A percentile compares a stretch with the other conserved stretches of the same genome.
Evolutionary conservation across 345 rosid species (phyloP).

Genomic region (Fremontodendron californicum): DNA sequence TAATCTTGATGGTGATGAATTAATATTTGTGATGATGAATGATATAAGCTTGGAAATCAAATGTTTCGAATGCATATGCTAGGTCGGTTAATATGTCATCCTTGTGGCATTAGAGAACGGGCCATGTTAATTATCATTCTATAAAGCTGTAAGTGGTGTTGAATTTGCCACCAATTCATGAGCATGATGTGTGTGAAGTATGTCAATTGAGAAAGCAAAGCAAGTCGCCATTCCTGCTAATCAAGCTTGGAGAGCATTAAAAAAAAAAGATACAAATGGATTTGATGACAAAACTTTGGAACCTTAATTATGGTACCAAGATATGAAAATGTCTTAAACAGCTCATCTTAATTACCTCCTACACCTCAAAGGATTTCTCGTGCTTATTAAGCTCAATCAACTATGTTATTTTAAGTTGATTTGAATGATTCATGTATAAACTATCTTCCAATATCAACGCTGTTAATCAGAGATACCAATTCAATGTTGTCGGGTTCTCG

Average conservation of each 20-base stretch:
- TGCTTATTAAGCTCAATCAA: neutral
- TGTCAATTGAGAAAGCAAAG: too few species aligned
- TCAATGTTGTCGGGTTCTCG: conserved; percentile 48
- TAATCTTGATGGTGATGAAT: too few species aligned
- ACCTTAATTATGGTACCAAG: neutral
- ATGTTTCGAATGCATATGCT: too few species aligned
- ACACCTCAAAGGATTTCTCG: neutral
- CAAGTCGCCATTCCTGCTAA: too few species aligned
- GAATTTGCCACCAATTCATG: neutral
- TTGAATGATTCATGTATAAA: neutral
- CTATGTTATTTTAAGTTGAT: neutral
- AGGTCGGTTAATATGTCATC: too few species aligned
- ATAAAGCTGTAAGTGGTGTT: too few species aligned
- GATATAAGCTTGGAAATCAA: too few species aligned
- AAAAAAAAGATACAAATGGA: neutral
- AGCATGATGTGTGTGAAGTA: neutral
- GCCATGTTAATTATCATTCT: neutral
- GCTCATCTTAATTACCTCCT: neutral
- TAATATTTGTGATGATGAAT: too few species aligned
- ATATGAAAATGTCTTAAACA: neutral
- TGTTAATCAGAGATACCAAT: conserved; percentile 60
- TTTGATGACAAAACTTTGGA: neutral
- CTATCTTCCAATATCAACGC: conserved; percentile 35
- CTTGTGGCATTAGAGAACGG: too few species aligned
- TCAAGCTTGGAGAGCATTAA: too few species aligned